Evolutionary conservation across 495 filamentous ascomycete genomes (phyloP), one percentile per base, ranked within the genome.

Genomic region (Platismatia glauca): DNA sequence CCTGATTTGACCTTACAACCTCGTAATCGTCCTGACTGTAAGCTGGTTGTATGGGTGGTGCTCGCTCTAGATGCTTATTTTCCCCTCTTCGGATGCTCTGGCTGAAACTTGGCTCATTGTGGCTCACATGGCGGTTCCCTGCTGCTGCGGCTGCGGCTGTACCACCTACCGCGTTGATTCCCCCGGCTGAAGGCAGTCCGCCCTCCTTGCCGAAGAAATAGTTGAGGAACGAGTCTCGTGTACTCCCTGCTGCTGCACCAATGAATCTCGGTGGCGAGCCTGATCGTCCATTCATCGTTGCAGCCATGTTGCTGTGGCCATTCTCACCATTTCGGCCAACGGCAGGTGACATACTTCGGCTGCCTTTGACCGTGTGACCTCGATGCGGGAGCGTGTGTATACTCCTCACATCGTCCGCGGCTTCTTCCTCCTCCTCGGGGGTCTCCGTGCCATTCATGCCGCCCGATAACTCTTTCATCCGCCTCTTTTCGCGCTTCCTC

Each of bases 161-260:
- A 11, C 78, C 71, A 13, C 77, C 71, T 67, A 70, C 64, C 34
- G 71, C 66, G 52, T 71, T 72, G n/a, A 73, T 62, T 41, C 72
- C 72, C 29, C 72, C 71, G 39, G 71, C 66, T 46, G 69, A 70
- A 55, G 81, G 81, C 46, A 81, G 68, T 5, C 78, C 76, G 16
- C 89, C 90, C 65, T 97, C 93, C 67, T 97, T 96, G 57, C 94
- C 91, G 69, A 98, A 98, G 77, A 98, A 98, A 72, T 97, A 98
- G 72, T 92, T 97, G 59, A 98, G 73, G 77, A 98, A 98, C 0
- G 91, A 93, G 75, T 97, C 95, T 46, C 86, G 84, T 52, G 79
- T 78, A 55, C 75, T 78, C 24, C 77, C 73, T 46, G 79, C 80
- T 35, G 73, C 71, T 48, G 81, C 77, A 55, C 68, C 72, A 34